phyloP scores from a whole-genome alignment of 805 yeast species.

The Cyberlindnera euphorbiiphila region DNA sequence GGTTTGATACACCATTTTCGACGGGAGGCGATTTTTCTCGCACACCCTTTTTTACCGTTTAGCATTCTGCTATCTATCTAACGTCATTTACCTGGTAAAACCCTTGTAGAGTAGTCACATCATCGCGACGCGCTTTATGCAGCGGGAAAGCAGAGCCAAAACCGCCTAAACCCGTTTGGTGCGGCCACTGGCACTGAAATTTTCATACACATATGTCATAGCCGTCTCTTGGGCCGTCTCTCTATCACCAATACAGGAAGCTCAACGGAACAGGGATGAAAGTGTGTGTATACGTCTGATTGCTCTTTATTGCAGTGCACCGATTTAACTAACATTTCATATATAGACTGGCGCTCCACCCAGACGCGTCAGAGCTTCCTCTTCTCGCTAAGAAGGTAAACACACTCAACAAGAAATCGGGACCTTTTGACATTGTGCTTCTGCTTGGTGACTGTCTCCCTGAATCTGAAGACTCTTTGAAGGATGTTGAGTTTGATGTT shows the following conservation, averaged over 20 bases:
- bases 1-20: neutral
- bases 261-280: too few species aligned
- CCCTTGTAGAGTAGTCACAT: too few species aligned
- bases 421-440: constrained; percentile 59
- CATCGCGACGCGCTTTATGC: too few species aligned
- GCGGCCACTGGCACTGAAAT: too few species aligned
- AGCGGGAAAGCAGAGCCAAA: too few species aligned
- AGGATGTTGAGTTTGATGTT: constrained; percentile 4
- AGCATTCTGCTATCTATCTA: neutral
- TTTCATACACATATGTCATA: too few species aligned
- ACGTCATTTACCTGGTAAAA: too few species aligned
- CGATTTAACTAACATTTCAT: constrained; percentile 2
- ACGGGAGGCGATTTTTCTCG: constrained; percentile 7
- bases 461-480: neutral
- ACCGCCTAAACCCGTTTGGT: too few species aligned
- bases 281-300: too few species aligned
- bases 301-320: too few species aligned
- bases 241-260: too few species aligned
- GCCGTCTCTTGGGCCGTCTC: too few species aligned
- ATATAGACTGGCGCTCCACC: constrained; percentile 20
- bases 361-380: constrained; percentile 22
- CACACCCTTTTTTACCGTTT: constrained; percentile 7
- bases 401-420: constrained; percentile 50
- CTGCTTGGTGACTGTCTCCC: constrained; percentile 45
- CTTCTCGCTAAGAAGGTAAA: constrained; percentile 43